Conservation (phyloP, 352 stramenopile species). For the Phytophthora tentaculata region DNA sequence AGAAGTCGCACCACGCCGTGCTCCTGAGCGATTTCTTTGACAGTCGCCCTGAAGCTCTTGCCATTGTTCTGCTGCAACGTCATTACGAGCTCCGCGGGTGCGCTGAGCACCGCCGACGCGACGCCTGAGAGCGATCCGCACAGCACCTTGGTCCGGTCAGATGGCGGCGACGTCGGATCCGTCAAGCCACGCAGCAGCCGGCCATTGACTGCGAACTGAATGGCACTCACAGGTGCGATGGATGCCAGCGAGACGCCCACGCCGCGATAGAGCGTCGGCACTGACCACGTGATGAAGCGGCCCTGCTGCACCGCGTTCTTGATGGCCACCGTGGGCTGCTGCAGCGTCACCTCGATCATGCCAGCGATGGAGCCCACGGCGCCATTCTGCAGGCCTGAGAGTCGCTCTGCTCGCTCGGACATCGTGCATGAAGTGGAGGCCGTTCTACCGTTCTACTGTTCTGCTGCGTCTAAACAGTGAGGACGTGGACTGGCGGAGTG, state of each 20-base stretch:
- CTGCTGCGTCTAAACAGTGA: too few relatives aligned
- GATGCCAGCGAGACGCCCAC: constrained; percentile 80
- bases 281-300: constrained; percentile 69
- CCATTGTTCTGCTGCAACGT: constrained; percentile 88
- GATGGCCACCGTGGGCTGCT: constrained; percentile 86
- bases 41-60: constrained; percentile 65
- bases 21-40: constrained; percentile 57
- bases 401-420: constrained; percentile 62
- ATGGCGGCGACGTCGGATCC: constrained; percentile 16
- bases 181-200: constrained; percentile 57
- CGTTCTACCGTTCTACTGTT: too few relatives aligned
- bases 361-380: constrained; percentile 80
- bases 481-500: too few relatives aligned
- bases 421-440: constrained; percentile 27
- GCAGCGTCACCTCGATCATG: constrained; percentile 85
- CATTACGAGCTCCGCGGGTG: constrained; percentile 84
- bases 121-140: constrained; percentile 67
- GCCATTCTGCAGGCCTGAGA: constrained; percentile 76
- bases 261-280: constrained; percentile 70
- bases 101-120: constrained; percentile 68
- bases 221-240: constrained; percentile 78
- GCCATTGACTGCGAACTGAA: constrained; percentile 85
- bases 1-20: constrained; percentile 62
- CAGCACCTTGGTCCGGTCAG: constrained; percentile 63
- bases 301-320: constrained; percentile 88